These are phyloP conservation scores for Pseudonectria buxi DNA, from an alignment of 2,329 filamentous ascomycete species.

Conservation along the genomic window DNA sequence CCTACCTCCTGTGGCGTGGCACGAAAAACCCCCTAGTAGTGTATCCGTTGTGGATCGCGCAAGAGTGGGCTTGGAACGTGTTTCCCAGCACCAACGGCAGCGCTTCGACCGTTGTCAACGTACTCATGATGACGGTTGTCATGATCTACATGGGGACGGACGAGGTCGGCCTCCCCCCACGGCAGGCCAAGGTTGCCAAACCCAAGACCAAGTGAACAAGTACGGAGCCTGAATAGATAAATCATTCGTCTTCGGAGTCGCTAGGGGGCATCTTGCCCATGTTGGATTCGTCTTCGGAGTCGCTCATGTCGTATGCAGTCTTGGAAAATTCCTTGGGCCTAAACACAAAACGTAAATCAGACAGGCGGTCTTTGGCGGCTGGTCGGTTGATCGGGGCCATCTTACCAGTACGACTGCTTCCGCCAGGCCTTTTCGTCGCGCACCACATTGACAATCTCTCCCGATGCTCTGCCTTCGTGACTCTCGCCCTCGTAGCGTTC, in stretches of 20 bases:
- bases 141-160: conserved; percentile 54
- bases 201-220: conserved; percentile 26
- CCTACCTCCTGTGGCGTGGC: conserved; percentile 77
- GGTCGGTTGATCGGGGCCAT: conserved; percentile 3
- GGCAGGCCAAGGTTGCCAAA: conserved; percentile 11
- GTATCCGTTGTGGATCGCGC: conserved; percentile 63
- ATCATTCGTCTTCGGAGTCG: conserved; percentile 64
- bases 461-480: conserved; percentile 70
- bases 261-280: conserved; percentile 81
- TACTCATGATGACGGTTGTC: conserved; percentile 60
- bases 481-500: conserved; percentile 59
- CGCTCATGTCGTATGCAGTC: conserved; percentile 52
- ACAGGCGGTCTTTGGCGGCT: not conserved
- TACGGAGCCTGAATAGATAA: conserved; percentile 9
- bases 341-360: conserved; percentile 14
- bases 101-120: conserved; percentile 59
- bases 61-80: conserved; percentile 93
- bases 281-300: conserved; percentile 70
- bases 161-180: conserved; percentile 27
- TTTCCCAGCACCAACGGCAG: conserved; percentile 67
- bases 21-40: conserved; percentile 61
- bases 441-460: conserved; percentile 90
- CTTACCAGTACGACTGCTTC: conserved; percentile 79
- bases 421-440: conserved; percentile 88
- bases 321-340: conserved; percentile 79